Evolutionary conservation across 1,284 basidiomycete genomes (phyloP).

Genomic region (Neolentinus lepideus): DNA sequence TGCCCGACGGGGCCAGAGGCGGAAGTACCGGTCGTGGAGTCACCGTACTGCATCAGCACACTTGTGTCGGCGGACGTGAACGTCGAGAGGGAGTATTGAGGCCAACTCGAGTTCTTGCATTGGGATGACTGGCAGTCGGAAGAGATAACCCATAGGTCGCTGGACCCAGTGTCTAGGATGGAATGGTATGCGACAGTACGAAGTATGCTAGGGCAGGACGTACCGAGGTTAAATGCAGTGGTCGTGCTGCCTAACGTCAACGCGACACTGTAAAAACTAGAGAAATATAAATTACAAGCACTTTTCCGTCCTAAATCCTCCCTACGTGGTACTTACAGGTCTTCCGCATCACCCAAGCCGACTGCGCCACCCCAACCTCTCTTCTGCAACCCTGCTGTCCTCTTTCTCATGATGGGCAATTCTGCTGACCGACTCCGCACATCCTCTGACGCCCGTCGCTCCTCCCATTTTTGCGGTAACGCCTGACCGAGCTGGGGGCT

Average conservation of each 20-base stretch:
- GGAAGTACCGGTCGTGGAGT: slow-evolving; percentile 28
- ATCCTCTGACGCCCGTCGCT: neutral
- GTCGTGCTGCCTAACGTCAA: slow-evolving; percentile 24
- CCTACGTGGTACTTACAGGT: slow-evolving; percentile 22
- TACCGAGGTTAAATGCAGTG: slow-evolving; percentile 30
- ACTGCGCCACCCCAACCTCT: slow-evolving; percentile 12
- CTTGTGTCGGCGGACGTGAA: slow-evolving; percentile 20
- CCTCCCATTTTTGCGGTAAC: neutral
- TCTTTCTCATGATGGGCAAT: neutral
- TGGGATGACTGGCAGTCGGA: slow-evolving; percentile 21
- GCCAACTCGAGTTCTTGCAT: slow-evolving; percentile 11
- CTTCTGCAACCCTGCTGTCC: neutral
- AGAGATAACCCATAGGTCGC: slow-evolving; percentile 32
- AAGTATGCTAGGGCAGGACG: neutral
- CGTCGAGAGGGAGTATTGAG: slow-evolving; percentile 17
- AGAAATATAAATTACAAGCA: too few relatives aligned
- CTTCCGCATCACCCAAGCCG: slow-evolving; percentile 20
- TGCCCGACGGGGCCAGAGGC: slow-evolving; percentile 27
- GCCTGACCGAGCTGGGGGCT: neutral
- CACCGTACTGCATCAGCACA: slow-evolving; percentile 26
- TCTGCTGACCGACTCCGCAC: neutral
- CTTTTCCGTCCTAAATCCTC: too few relatives aligned
- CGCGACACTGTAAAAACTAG: slow-evolving; percentile 28
- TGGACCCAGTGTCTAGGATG: slow-evolving; percentile 27
- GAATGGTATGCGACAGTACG: neutral